phyloP scores from a whole-genome alignment of 2,329 filamentous ascomycete species.

The Aspergillus ibericus region DNA sequence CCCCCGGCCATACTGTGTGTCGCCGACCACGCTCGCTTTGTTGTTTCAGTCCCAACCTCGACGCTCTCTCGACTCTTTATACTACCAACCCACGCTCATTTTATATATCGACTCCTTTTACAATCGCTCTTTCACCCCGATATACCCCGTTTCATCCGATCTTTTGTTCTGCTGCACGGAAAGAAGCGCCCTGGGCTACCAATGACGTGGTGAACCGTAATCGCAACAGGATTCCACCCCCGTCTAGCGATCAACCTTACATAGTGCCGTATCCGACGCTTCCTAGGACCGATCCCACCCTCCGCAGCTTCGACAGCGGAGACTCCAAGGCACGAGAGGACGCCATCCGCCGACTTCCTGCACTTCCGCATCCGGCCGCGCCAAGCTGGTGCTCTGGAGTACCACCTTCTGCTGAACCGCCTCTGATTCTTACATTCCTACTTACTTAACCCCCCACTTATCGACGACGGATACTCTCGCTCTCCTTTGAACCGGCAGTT shows the following conservation, averaged over 20 bases:
- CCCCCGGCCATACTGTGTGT: slow-evolving; percentile 33
- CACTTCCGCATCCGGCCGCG: slow-evolving; percentile 38
- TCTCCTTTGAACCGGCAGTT: slow-evolving; percentile 6
- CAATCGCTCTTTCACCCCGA: slow-evolving; percentile 17
- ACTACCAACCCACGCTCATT: slow-evolving; percentile 18
- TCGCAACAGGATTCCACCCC: slow-evolving; percentile 10
- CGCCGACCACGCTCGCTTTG: slow-evolving; percentile 34
- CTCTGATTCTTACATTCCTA: slow-evolving; percentile 3
- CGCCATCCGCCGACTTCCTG: slow-evolving; percentile 14
- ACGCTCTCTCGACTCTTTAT: slow-evolving; percentile 20
- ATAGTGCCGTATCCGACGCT: slow-evolving; percentile 6
- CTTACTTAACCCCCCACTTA: slow-evolving; percentile 1
- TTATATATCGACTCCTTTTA: slow-evolving; percentile 11
- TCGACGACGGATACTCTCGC: slow-evolving; percentile 13
- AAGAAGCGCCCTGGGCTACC: slow-evolving; percentile 12
- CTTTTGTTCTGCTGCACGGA: slow-evolving; percentile 13
- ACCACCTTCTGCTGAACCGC: slow-evolving; percentile 21
- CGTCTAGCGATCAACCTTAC: slow-evolving; percentile 8
- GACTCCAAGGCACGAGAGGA: slow-evolving; percentile 2
- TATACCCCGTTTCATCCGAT: slow-evolving; percentile 16
- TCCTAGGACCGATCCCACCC: slow-evolving; percentile 5
- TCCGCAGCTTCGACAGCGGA: not conserved
- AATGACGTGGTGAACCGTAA: slow-evolving; percentile 26
- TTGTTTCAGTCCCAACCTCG: slow-evolving; percentile 14
- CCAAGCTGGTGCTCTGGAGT: slow-evolving; percentile 37